A percentile compares a stretch with the other conserved stretches of the same genome.
Conservation (phyloP, 495 filamentous ascomycete species). For the Hyaloscypha variabilis region DNA sequence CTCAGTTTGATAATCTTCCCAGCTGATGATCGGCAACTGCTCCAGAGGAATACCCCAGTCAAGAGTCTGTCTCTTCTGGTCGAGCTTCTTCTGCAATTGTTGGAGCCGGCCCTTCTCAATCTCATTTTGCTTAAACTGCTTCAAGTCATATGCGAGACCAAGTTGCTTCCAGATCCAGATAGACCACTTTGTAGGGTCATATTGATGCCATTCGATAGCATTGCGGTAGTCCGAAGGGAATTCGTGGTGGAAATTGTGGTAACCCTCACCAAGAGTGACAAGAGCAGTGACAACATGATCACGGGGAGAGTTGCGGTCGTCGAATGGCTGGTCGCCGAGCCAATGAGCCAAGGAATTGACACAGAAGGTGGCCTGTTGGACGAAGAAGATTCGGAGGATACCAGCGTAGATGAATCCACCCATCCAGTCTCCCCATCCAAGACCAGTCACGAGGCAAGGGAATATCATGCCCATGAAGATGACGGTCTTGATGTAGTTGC, state of each 20-base stretch:
- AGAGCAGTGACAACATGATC: slow-evolving; percentile 96
- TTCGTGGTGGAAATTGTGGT: slow-evolving; percentile 99
- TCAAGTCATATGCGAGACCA: slow-evolving; percentile 91
- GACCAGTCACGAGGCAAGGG: slow-evolving; percentile 80
- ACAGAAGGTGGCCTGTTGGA: slow-evolving; percentile 99
- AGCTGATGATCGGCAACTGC: slow-evolving; percentile 92
- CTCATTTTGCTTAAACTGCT: slow-evolving; percentile 97
- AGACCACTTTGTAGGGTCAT: slow-evolving; percentile 97
- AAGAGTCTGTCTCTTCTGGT: slow-evolving; percentile 87
- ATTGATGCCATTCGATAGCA: slow-evolving; percentile 97
- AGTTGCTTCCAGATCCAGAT: slow-evolving; percentile 95
- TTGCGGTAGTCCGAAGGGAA: slow-evolving; percentile 99
- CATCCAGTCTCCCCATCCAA: slow-evolving; percentile 87
- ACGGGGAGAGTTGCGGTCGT: slow-evolving; percentile 97
- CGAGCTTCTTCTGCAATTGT: slow-evolving; percentile 98
- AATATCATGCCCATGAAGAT: slow-evolving; percentile 85
- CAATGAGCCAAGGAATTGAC: slow-evolving; percentile 99
- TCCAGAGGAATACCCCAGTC: slow-evolving; percentile 97
- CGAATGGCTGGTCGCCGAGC: slow-evolving; percentile 98
- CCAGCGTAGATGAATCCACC: slow-evolving; percentile 95
- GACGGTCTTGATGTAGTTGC: slow-evolving; percentile 88
- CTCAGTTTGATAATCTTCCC: slow-evolving; percentile 92
- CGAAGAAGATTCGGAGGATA: slow-evolving; percentile 96
- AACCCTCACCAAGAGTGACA: slow-evolving; percentile 95
- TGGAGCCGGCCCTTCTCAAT: slow-evolving; percentile 99